Percentiles rank a stretch among this genome's conserved stretches.
phyloP scores from a whole-genome alignment of 2,329 filamentous ascomycete species.

The Pseudogymnoascus sp. region DNA sequence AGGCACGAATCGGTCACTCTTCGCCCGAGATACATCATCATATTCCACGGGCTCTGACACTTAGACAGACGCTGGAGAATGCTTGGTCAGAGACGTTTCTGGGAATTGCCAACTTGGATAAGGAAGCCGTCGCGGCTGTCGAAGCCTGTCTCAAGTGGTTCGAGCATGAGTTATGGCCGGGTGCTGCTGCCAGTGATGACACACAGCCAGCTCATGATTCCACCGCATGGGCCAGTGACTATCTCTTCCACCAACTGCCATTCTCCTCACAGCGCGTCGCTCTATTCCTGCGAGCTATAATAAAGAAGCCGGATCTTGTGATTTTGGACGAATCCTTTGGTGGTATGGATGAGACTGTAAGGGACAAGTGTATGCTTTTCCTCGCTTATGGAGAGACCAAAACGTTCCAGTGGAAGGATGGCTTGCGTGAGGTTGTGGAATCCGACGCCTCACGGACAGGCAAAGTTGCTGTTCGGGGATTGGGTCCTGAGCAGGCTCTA shows the following conservation, averaged over 20 bases:
- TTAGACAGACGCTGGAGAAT: slow-evolving; percentile 70
- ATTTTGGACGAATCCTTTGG: slow-evolving; percentile 84
- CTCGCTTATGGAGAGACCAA: slow-evolving; percentile 56
- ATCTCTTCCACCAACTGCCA: slow-evolving; percentile 63
- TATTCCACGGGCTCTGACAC: slow-evolving; percentile 69
- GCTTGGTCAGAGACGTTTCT: slow-evolving; percentile 88
- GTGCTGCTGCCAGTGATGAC: slow-evolving; percentile 18
- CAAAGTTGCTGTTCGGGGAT: slow-evolving; percentile 46
- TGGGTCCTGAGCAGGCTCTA: slow-evolving; percentile 66
- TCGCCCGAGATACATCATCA: slow-evolving; percentile 91
- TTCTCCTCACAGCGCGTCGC: slow-evolving; percentile 79
- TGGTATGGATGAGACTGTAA: slow-evolving; percentile 69
- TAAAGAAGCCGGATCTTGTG: slow-evolving; percentile 73
- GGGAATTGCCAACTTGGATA: slow-evolving; percentile 55
- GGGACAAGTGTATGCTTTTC: slow-evolving; percentile 83
- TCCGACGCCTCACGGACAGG: slow-evolving; percentile 39
- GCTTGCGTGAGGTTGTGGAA: slow-evolving; percentile 30
- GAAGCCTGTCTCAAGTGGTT: slow-evolving; percentile 70
- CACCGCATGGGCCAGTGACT: slow-evolving; percentile 56
- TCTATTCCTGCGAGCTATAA: slow-evolving; percentile 72
- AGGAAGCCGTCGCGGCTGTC: slow-evolving; percentile 49
- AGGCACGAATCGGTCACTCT: slow-evolving; percentile 81
- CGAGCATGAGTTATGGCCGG: slow-evolving; percentile 58
- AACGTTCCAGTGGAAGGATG: slow-evolving; percentile 21
- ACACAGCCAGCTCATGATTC: slow-evolving; percentile 12